Evolutionary conservation across 345 rosid genomes (phyloP).

Genomic region (Pistacia vera): DNA sequence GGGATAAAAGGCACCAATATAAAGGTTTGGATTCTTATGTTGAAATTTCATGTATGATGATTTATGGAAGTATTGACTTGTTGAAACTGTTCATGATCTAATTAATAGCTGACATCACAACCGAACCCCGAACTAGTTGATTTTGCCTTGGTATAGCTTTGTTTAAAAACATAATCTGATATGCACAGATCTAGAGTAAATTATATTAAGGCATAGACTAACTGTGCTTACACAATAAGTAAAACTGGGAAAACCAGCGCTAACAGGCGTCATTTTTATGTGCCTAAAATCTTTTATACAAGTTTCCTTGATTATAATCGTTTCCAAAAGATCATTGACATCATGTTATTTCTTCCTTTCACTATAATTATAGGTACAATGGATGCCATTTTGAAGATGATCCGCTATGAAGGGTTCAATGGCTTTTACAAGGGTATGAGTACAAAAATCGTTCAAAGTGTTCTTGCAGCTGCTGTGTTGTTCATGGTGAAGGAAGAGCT

Average conservation of each 20-base stretch:
- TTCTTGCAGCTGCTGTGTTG: slow-evolving; percentile 85
- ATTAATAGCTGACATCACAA: no score
- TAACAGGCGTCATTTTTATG: background rate
- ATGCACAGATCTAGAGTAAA: background rate
- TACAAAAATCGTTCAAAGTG: slow-evolving; percentile 88
- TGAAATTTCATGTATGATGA: background rate
- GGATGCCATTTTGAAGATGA: slow-evolving; percentile 90
- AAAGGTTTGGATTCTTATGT: slow-evolving; percentile 49
- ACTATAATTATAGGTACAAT: slow-evolving; percentile 50
- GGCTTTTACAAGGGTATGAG: slow-evolving; percentile 98
- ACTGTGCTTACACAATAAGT: background rate
- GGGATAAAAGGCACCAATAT: slow-evolving; percentile 79
- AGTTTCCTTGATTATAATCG: background rate
- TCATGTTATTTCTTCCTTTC: slow-evolving; percentile 1
- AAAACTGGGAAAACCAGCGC: no score
- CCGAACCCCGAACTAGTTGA: background rate
- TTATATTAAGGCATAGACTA: background rate
- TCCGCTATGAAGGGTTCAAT: slow-evolving; percentile 72
- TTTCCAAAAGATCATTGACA: background rate
- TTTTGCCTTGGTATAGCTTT: background rate
- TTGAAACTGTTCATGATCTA: no score
- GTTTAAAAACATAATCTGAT: background rate
- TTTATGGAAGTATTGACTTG: background rate
- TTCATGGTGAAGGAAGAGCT: slow-evolving; percentile 97
- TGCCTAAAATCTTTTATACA: background rate